phyloP scores from a whole-genome alignment of 2,329 filamentous ascomycete species.

The Ophiostoma tasmaniense region DNA sequence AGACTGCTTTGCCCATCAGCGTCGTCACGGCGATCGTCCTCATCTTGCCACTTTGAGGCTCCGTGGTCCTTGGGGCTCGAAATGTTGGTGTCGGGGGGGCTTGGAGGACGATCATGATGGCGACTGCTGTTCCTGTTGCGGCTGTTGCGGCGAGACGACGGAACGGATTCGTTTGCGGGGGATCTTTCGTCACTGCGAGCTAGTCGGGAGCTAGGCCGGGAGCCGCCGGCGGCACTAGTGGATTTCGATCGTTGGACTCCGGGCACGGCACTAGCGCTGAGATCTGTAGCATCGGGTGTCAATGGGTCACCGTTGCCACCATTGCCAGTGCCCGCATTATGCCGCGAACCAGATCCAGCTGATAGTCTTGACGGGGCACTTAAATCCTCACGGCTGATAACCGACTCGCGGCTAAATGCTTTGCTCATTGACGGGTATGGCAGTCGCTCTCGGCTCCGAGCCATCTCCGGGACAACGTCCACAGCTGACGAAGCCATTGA shows the following conservation, averaged over 20 bases:
- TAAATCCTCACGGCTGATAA: conserved; percentile 53
- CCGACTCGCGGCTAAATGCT: conserved; percentile 79
- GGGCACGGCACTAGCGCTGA: conserved; percentile 38
- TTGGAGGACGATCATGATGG: conserved; percentile 46
- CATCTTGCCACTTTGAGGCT: background rate
- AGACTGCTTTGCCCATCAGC: conserved; percentile 20
- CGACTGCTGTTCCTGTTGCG: conserved; percentile 26
- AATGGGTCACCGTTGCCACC: conserved; percentile 40
- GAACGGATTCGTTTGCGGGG: conserved; percentile 27
- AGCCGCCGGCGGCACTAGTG: conserved; percentile 17
- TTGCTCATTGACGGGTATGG: conserved; percentile 83
- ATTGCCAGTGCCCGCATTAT: conserved; percentile 20
- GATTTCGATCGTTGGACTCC: conserved; percentile 42
- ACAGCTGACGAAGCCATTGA: conserved; percentile 11
- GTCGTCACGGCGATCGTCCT: conserved; percentile 2
- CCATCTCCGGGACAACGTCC: conserved; percentile 42
- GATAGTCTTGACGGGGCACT: conserved; percentile 24
- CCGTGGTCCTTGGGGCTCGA: conserved; percentile 37
- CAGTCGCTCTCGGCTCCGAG: conserved; percentile 39
- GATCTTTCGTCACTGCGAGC: background rate
- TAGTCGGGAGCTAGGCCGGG: conserved; percentile 10
- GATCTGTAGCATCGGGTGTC: conserved; percentile 65
- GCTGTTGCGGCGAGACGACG: conserved; percentile 33
- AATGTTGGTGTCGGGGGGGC: conserved; percentile 55
- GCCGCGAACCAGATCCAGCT: conserved; percentile 12